These are phyloP conservation scores for Orychophragmus violaceus DNA, from an alignment of 345 rosid species.

Conservation along the genomic window DNA sequence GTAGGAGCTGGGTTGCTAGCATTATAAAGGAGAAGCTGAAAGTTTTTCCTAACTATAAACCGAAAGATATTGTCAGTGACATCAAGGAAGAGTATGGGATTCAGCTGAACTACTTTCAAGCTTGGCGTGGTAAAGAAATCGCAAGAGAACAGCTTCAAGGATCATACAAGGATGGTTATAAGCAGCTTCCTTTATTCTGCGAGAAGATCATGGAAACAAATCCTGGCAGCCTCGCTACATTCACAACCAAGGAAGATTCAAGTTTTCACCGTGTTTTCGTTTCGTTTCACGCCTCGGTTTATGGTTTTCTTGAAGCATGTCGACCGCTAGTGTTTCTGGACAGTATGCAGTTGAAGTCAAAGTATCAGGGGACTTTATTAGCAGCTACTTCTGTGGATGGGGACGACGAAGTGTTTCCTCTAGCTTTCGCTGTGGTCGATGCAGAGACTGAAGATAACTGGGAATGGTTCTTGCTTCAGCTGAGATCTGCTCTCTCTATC, in stretches of 20 bases:
- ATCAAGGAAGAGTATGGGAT: slow-evolving; percentile 86
- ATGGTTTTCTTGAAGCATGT: slow-evolving; percentile 74
- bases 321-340: slow-evolving; percentile 92
- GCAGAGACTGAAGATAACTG: slow-evolving; percentile 74
- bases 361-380: slow-evolving; percentile 81
- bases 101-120: slow-evolving; percentile 85
- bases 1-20: slow-evolving; percentile 93
- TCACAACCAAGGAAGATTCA: slow-evolving; percentile 83
- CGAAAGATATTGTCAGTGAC: slow-evolving; percentile 85
- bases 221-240: slow-evolving; percentile 80
- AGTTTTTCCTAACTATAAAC: slow-evolving; percentile 76
- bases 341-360: slow-evolving; percentile 69
- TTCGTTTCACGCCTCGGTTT: slow-evolving; percentile 72
- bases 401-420: slow-evolving; percentile 70
- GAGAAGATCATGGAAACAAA: slow-evolving; percentile 80
- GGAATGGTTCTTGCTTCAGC: slow-evolving; percentile 87
- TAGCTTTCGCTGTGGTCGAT: slow-evolving; percentile 82
- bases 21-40: slow-evolving; percentile 86
- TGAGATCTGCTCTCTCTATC: slow-evolving; percentile 57
- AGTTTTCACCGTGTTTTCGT: slow-evolving; percentile 92
- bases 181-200: slow-evolving; percentile 67
- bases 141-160: slow-evolving; percentile 98
- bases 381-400: slow-evolving; percentile 91
- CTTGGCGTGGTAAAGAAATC: slow-evolving; percentile 96
- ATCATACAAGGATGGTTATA: slow-evolving; percentile 85